Base-by-base conservation (phyloP, 2,329 filamentous ascomycete genomes). In the Ceratocystis papillata region DNA sequence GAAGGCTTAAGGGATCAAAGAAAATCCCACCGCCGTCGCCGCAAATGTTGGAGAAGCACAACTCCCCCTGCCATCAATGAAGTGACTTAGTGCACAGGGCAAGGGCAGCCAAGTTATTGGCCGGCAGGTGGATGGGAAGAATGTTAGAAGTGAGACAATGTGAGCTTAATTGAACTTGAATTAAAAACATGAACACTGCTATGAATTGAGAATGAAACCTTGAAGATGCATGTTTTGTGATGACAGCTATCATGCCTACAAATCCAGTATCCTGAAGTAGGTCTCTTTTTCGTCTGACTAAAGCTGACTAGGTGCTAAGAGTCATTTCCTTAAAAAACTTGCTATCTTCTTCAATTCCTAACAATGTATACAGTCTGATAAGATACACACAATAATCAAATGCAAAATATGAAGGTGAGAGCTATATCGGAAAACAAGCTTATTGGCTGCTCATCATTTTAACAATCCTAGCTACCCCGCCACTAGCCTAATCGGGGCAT, bases 391-490 rank as follows among this genome's bases (percentile, higher is more conserved):
- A 59, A 59, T 17, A 33, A 17, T 15, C 15, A n/a, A 59, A 59
- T n/a, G 33, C 7, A 6, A 17, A 37, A 33, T 25, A 12, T 5
- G 48, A 25, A 53, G 25, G 48, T 3, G 25, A 53, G 48, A 53
- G 17, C 48, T 53, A 53, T 25, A 20, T 37, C 15, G 55, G 15
- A 33, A n/a, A 8, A 7, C 28, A 37, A 33, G 41, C 60, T 62
- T 20, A 64, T 64, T 64, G 63, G 61, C 12, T 63, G n/a, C n/a
- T 20, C 6, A 10, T n/a, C 17, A 30, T 7, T n/a, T n/a, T 37
- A n/a, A 41, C 44, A 37, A 67, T 67, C 65, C 65, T 67, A 37
- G 37, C 12, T 64, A 64, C 62, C 65, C 65, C 65, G 57, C 65
- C 44, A 59, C 41, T 67, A 64, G 57, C 65, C 61, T n/a, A 53